phyloP scores from a whole-genome alignment of 1,139 yeast genomes.

The Magnusiomyces sp. region DNA sequence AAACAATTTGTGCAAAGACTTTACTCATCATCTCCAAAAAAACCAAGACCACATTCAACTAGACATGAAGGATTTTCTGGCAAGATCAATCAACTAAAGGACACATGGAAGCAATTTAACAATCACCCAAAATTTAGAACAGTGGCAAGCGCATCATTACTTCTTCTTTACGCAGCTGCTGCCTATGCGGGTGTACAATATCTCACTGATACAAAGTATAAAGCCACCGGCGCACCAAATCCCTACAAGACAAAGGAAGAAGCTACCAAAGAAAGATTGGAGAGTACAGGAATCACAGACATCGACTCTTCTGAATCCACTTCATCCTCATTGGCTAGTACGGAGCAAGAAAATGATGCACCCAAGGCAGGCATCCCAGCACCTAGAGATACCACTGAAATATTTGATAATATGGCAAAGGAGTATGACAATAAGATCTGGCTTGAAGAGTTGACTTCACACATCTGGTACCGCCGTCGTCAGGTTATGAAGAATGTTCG shows the following conservation, averaged over 20 bases:
- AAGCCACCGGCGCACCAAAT: constrained; percentile 30
- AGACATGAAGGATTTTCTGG: no score
- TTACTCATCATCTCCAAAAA: background rate
- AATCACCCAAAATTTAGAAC: constrained; percentile 18
- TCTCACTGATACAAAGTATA: constrained; percentile 30
- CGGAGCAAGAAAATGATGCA: background rate
- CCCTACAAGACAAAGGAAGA: constrained; percentile 26
- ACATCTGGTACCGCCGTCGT: constrained; percentile 74
- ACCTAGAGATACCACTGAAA: constrained; percentile 73
- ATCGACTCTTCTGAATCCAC: constrained; percentile 6
- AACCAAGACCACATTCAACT: background rate
- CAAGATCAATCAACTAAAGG: constrained; percentile 10
- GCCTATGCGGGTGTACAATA: constrained; percentile 28
- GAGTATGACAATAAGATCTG: constrained; percentile 77
- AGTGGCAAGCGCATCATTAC: constrained; percentile 17
- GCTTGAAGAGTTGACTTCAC: constrained; percentile 76
- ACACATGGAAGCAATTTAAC: constrained; percentile 17
- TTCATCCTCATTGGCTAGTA: background rate
- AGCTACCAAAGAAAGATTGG: constrained; percentile 16
- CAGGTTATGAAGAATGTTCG: constrained; percentile 71
- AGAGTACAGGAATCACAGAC: constrained; percentile 11
- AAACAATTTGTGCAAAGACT: background rate
- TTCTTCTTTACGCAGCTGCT: constrained; percentile 24
- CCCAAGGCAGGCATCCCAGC: constrained; percentile 34
- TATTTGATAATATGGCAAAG: constrained; percentile 70